A percentile compares a stretch with the other conserved stretches of the same genome.
phyloP scores from a whole-genome alignment of 1,284 basidiomycete species.

The Ceratobasidium papillatum region DNA sequence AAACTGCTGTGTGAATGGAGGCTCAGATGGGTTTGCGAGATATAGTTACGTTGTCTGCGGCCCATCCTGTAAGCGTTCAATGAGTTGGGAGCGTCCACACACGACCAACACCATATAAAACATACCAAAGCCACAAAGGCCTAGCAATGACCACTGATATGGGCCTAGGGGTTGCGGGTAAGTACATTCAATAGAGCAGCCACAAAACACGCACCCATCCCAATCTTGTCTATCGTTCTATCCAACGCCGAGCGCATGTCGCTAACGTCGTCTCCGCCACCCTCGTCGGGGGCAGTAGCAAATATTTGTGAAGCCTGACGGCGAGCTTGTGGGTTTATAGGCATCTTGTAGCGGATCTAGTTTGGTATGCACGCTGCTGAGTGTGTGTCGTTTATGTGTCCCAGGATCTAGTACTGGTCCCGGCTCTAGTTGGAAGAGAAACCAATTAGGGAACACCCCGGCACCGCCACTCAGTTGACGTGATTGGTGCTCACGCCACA shows the following conservation, averaged over 20 bases:
- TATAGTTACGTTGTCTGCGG: constrained; percentile 45
- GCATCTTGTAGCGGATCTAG: not conserved
- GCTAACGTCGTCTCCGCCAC: constrained; percentile 17
- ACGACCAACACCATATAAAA: constrained; percentile 3
- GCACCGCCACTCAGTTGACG: not conserved
- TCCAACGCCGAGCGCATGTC: constrained; percentile 43
- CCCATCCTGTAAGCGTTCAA: constrained; percentile 41
- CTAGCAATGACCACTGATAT: constrained; percentile 45
- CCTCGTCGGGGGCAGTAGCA: constrained; percentile 6
- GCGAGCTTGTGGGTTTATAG: constrained; percentile 20
- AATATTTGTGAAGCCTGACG: constrained; percentile 35
- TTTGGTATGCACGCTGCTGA: not conserved
- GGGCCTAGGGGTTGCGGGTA: constrained; percentile 28
- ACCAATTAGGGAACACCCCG: not conserved
- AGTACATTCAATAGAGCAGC: not conserved
- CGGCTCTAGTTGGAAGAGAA: not conserved
- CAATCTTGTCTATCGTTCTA: constrained; percentile 45
- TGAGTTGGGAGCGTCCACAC: constrained; percentile 20
- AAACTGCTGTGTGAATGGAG: constrained; percentile 34
- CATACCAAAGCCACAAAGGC: constrained; percentile 45
- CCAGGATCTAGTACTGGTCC: not conserved
- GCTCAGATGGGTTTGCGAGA: constrained; percentile 16
- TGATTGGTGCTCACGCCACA: not conserved
- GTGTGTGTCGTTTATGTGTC: constrained; percentile 18
- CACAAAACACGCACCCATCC: constrained; percentile 43